Percentiles rank a stretch among this genome's conserved stretches.
These are phyloP conservation scores for Phialophora tarda DNA, from an alignment of 2,329 filamentous ascomycete species.

Conservation along the genomic window DNA sequence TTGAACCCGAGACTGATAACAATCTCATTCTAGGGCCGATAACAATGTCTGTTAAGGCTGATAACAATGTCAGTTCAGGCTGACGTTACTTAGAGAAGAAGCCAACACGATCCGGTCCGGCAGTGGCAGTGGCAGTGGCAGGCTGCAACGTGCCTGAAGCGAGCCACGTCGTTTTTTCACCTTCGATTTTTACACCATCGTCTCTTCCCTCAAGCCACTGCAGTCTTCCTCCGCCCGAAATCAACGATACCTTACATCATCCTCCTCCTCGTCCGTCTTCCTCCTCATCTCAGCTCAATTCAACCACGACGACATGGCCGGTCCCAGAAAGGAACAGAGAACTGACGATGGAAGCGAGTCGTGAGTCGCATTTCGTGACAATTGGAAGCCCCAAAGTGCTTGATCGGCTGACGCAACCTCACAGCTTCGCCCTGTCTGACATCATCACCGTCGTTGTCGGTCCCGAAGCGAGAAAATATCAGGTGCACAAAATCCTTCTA, in stretches of 20 bases:
- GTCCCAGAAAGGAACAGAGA: not conserved
- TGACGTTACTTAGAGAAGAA: not conserved
- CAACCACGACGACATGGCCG: not conserved
- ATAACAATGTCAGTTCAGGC: too few species aligned
- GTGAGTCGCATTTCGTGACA: not conserved
- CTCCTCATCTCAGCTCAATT: not conserved
- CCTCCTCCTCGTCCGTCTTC: not conserved
- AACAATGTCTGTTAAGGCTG: too few species aligned
- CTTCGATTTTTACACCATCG: not conserved
- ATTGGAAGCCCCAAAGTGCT: not conserved
- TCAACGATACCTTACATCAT: not conserved
- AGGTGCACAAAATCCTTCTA: slow-evolving; percentile 18
- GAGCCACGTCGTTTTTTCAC: not conserved
- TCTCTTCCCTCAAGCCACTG: not conserved
- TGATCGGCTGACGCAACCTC: not conserved
- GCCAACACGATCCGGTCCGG: not conserved
- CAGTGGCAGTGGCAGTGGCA: not conserved
- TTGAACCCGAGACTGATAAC: not conserved
- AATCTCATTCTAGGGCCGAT: too few species aligned
- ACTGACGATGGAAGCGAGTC: not conserved
- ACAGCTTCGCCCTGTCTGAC: not conserved
- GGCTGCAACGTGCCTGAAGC: not conserved
- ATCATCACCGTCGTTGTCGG: slow-evolving; percentile 30
- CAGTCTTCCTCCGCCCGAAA: not conserved
- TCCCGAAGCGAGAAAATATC: slow-evolving; percentile 6